phyloP scores from a whole-genome alignment of 169 alveolate species.

The Cyclospora cayetanensis region DNA sequence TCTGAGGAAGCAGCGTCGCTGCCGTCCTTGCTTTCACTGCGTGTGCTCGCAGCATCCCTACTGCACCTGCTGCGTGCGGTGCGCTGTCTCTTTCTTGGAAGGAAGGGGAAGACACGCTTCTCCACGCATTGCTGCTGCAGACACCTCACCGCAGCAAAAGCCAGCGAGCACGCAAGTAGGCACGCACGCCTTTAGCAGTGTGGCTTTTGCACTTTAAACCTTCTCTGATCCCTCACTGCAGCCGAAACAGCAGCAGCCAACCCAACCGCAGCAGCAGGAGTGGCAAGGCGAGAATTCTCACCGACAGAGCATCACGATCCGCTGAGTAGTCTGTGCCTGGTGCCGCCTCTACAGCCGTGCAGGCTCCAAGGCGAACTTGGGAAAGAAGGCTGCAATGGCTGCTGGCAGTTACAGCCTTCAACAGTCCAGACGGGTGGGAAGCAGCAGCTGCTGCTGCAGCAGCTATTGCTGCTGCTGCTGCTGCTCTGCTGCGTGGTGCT shows the following conservation, averaged over 20 bases:
- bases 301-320: too few relatives aligned
- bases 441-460: conserved; percentile 36
- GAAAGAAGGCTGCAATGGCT: conserved; percentile 2
- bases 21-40: neutral
- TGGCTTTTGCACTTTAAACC: too few relatives aligned
- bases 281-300: too few relatives aligned
- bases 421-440: neutral
- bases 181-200: too few relatives aligned
- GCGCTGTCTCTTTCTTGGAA: neutral
- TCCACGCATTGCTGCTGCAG: neutral
- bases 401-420: conserved; percentile 31
- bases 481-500: neutral
- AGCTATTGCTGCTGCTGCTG: conserved; percentile 26
- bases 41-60: neutral
- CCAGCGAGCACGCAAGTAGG: too few relatives aligned
- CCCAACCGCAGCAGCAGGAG: too few relatives aligned
- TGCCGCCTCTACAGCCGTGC: neutral
- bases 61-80: neutral
- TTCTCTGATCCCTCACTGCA: too few relatives aligned
- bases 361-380: neutral
- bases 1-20: neutral
- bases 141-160: too few relatives aligned
- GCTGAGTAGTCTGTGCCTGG: too few relatives aligned
- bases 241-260: too few relatives aligned
- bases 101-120: neutral